Percentiles rank a stretch among this genome's conserved stretches.
phyloP scores from a whole-genome alignment of 176 grass and related monocot species.

The Juncus inflexus region DNA sequence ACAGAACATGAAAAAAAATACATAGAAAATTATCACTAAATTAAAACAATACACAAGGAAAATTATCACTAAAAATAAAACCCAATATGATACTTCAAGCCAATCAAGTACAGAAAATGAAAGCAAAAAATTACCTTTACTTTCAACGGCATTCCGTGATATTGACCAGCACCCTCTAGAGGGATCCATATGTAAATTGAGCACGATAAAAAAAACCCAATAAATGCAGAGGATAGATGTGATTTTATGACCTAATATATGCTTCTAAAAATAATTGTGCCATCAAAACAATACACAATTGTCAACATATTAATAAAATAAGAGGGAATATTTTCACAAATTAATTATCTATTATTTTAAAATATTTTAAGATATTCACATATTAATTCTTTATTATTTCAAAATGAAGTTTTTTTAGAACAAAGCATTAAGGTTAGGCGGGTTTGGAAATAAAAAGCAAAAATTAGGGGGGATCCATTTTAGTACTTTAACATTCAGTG shows the following conservation, averaged over 20 bases:
- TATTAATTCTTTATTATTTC: too few relatives aligned
- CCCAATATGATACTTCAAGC: too few relatives aligned
- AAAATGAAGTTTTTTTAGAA: too few relatives aligned
- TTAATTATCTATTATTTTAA: too few relatives aligned
- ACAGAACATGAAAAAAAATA: slow-evolving; percentile 45
- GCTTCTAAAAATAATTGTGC: slow-evolving; percentile 62
- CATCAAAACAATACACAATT: slow-evolving; percentile 29
- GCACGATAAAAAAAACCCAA: slow-evolving; percentile 83
- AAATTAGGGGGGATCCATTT: too few relatives aligned
- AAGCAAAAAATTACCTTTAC: slow-evolving; percentile 52
- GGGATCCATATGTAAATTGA: slow-evolving; percentile 87
- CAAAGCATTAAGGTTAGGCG: too few relatives aligned
- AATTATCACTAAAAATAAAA: neutral
- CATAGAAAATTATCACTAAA: slow-evolving; percentile 4
- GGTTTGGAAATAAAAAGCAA: too few relatives aligned
- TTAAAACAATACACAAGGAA: slow-evolving; percentile 2
- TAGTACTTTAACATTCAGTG: too few relatives aligned
- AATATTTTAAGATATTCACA: too few relatives aligned
- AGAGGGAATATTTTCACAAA: too few relatives aligned
- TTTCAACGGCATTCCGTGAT: slow-evolving; percentile 95
- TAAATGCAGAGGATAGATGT: slow-evolving; percentile 54
- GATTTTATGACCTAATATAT: slow-evolving; percentile 83
- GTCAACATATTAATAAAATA: too few relatives aligned
- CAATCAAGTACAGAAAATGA: too few relatives aligned
- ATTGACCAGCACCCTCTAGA: slow-evolving; percentile 83